phyloP scores from a whole-genome alignment of 176 grass and related monocot genomes.

The Neostapfia colusana region DNA sequence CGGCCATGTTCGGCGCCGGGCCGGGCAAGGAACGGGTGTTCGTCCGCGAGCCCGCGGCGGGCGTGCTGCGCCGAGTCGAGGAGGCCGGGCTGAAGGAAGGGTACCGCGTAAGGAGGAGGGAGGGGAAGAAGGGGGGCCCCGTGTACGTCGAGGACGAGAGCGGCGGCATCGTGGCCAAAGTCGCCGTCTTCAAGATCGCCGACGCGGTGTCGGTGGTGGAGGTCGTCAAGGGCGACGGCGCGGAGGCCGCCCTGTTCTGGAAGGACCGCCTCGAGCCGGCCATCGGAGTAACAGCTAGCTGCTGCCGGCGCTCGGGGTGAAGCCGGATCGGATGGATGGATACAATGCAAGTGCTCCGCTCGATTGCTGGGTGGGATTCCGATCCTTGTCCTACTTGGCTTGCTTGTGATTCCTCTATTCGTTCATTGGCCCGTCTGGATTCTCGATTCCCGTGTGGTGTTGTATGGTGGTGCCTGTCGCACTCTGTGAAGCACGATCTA shows the following conservation, averaged over 20 bases:
- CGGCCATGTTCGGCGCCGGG: constrained; percentile 43
- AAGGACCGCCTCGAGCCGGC: constrained; percentile 52
- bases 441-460: too few relatives aligned
- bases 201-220: constrained; percentile 57
- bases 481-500: too few relatives aligned
- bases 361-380: too few relatives aligned
- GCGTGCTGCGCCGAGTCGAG: constrained; percentile 41
- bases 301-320: too few relatives aligned
- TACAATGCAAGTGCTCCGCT: too few relatives aligned
- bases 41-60: constrained; percentile 6
- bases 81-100: constrained; percentile 37
- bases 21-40: constrained; percentile 59
- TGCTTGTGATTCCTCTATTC: too few relatives aligned
- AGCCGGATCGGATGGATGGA: too few relatives aligned
- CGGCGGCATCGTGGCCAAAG: constrained; percentile 52
- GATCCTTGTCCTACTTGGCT: too few relatives aligned
- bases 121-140: constrained; percentile 39
- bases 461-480: too few relatives aligned
- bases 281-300: constrained; percentile 30
- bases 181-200: constrained; percentile 45
- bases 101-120: constrained; percentile 23
- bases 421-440: too few relatives aligned
- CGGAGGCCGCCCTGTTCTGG: constrained; percentile 56
- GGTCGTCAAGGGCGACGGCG: constrained; percentile 49
- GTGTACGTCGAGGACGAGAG: constrained; percentile 48